Evolutionary conservation across 805 yeast species (phyloP).

Genomic region (Torulaspora delbrueckii): DNA sequence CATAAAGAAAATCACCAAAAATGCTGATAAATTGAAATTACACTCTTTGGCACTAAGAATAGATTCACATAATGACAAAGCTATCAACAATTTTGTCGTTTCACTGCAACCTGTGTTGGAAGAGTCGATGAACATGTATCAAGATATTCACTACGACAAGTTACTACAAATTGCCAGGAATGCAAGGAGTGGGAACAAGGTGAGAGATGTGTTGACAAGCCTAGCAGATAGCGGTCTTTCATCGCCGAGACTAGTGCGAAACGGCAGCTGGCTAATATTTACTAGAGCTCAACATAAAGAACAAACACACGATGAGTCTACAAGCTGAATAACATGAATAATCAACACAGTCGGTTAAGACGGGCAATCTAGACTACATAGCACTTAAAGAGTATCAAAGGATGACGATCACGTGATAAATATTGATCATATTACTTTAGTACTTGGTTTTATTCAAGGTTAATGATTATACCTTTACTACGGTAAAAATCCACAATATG

Average conservation of each 20-base stretch:
- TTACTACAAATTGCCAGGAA: constrained; percentile 25
- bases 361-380: no score
- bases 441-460: not conserved
- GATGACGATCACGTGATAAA: not conserved
- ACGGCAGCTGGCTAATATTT: constrained; percentile 20
- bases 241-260: constrained; percentile 12
- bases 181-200: constrained; percentile 8
- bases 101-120: constrained; percentile 23
- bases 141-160: constrained; percentile 24
- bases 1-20: not conserved
- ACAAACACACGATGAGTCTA: not conserved
- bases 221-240: constrained; percentile 19
- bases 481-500: constrained; percentile 2
- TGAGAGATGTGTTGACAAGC: constrained; percentile 12
- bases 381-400: no score
- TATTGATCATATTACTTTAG: not conserved
- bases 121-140: constrained; percentile 24
- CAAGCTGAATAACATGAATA: not conserved
- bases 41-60: constrained; percentile 11
- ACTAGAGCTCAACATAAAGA: constrained; percentile 1
- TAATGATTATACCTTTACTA: not conserved
- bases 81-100: constrained; percentile 3
- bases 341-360: no score
- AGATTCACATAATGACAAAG: not conserved
- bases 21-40: constrained; percentile 4